Percentiles rank a stretch among this genome's conserved stretches.
Evolutionary conservation across 2,329 filamentous ascomycete species (phyloP).

Genomic region (Venturiaceae sp.): DNA sequence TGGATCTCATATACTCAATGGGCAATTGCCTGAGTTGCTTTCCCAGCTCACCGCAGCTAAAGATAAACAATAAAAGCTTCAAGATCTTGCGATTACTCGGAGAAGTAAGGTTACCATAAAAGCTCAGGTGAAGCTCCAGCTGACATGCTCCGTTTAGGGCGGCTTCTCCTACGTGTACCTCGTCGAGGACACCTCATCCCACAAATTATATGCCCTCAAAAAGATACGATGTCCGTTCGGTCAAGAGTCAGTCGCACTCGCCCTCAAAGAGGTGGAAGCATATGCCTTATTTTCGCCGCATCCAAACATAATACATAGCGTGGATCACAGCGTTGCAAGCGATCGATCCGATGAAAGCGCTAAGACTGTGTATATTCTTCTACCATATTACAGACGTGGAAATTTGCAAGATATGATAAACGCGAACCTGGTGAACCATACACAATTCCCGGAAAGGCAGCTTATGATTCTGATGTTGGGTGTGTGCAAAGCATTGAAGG

Average conservation of each 20-base stretch:
- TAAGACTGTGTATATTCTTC: slow-evolving; percentile 93
- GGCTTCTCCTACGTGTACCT: slow-evolving; percentile 99
- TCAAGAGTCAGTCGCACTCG: slow-evolving; percentile 87
- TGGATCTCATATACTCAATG: slow-evolving; percentile 83
- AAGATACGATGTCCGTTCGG: slow-evolving; percentile 99
- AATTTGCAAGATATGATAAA: slow-evolving; percentile 99
- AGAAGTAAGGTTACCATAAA: slow-evolving; percentile 51
- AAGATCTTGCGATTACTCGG: slow-evolving; percentile 91
- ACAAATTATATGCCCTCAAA: slow-evolving; percentile 86
- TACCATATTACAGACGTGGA: slow-evolving; percentile 90
- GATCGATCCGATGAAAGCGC: slow-evolving; percentile 58
- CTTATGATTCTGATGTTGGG: slow-evolving; percentile 88
- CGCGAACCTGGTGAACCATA: slow-evolving; percentile 93
- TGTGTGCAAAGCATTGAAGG: slow-evolving; percentile 76
- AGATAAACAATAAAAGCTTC: slow-evolving; percentile 90
- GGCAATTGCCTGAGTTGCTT: slow-evolving; percentile 96
- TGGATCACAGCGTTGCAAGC: slow-evolving; percentile 73
- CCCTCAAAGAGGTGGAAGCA: slow-evolving; percentile 94
- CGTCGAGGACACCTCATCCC: slow-evolving; percentile 78
- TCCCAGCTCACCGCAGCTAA: slow-evolving; percentile 83
- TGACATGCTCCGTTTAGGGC: slow-evolving; percentile 44
- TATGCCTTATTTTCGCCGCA: slow-evolving; percentile 82
- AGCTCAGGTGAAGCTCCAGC: neutral
- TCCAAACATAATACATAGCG: slow-evolving; percentile 74
- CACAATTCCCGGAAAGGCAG: slow-evolving; percentile 74